phyloP scores from a whole-genome alignment of 2,329 filamentous ascomycete genomes.

The Fonsecaea erecta region DNA sequence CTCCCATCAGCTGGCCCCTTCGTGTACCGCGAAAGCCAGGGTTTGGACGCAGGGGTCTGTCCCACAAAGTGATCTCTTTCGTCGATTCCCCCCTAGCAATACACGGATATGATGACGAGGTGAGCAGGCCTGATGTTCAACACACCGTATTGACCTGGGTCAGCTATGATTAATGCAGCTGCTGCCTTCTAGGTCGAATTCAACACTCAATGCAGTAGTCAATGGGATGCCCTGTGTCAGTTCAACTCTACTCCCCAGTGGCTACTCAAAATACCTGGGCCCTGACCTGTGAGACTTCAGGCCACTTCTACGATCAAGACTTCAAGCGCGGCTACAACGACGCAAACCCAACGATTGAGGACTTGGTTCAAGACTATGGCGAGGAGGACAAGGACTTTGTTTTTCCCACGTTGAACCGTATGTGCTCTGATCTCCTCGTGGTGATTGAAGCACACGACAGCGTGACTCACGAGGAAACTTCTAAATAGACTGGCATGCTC shows the following conservation, averaged over 20 bases:
- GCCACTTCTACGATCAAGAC: constrained; percentile 25
- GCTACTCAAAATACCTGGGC: no score
- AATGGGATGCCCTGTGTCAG: constrained; percentile 57
- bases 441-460: no score
- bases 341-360: constrained; percentile 39
- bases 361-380: constrained; percentile 27
- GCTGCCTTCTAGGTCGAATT: constrained; percentile 49
- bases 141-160: no score
- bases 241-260: no score
- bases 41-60: background rate
- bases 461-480: no score
- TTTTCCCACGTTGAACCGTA: constrained; percentile 29
- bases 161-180: no score
- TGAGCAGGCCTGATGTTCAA: no score
- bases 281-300: no score
- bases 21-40: constrained; percentile 31
- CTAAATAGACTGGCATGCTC: constrained; percentile 43
- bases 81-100: constrained; percentile 21
- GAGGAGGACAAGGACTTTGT: constrained; percentile 15
- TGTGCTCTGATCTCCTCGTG: no score
- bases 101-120: constrained; percentile 45
- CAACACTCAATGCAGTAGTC: constrained; percentile 55
- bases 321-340: constrained; percentile 28
- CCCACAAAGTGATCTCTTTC: background rate
- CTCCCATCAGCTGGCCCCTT: constrained; percentile 41